Conservation (phyloP, 2,329 filamentous ascomycete genomes). For the Acrocalymma vagum region DNA sequence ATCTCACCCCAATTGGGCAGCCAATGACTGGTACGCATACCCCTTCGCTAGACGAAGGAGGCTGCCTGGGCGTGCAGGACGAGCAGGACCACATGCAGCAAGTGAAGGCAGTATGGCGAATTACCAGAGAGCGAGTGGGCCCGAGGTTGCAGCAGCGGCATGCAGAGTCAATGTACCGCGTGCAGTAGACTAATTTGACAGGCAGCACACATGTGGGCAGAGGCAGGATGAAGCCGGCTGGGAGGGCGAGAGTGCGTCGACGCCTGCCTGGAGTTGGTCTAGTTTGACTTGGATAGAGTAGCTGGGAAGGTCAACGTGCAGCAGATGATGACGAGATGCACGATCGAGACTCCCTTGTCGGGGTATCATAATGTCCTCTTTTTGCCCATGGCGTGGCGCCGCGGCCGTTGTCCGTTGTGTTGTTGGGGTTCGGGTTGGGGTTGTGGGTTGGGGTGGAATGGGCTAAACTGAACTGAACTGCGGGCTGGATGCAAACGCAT, state of each 20-base stretch:
- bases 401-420: too few species aligned
- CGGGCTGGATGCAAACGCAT: too few species aligned
- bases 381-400: slow-evolving; percentile 2
- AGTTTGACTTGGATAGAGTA: not conserved
- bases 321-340: slow-evolving; percentile 34
- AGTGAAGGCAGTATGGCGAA: too few species aligned
- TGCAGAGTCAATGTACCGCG: slow-evolving; percentile 17
- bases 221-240: slow-evolving; percentile 19
- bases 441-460: too few species aligned
- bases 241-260: not conserved
- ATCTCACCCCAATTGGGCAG: slow-evolving; percentile 15
- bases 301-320: slow-evolving; percentile 30
- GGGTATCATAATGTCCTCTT: slow-evolving; percentile 13
- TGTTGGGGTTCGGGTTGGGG: too few species aligned
- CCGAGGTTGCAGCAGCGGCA: slow-evolving; percentile 14
- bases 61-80: slow-evolving; percentile 7
- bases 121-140: slow-evolving; percentile 12
- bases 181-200: slow-evolving; percentile 21
- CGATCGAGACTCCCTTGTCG: slow-evolving; percentile 34
- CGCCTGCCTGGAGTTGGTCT: not conserved
- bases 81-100: slow-evolving; percentile 12
- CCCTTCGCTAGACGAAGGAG: slow-evolving; percentile 7
- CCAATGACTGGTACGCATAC: slow-evolving; percentile 16
- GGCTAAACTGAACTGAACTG: too few species aligned
- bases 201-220: slow-evolving; percentile 5